Conservation (phyloP, 495 filamentous ascomycete genomes). For the Delitschia confertaspora region DNA sequence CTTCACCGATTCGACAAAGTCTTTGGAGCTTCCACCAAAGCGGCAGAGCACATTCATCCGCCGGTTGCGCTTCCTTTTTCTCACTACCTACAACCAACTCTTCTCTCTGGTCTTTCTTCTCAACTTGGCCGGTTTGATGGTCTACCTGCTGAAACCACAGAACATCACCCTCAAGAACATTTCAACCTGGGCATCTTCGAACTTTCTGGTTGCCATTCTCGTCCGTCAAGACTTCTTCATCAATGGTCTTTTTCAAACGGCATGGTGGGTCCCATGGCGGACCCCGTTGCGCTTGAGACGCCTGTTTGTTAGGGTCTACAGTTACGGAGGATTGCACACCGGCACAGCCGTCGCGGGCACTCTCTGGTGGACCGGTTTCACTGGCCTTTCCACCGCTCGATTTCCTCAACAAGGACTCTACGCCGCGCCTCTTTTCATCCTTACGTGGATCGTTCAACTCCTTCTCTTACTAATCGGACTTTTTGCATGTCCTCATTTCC, state of each 20-base stretch:
- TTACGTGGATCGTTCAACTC: conserved; percentile 5
- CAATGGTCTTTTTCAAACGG: conserved; percentile 19
- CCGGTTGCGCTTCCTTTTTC: conserved; percentile 6
- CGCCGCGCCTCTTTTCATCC: conserved; percentile 3
- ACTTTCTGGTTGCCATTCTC: conserved; percentile 19
- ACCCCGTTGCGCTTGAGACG: conserved; percentile 21
- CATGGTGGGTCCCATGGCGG: conserved; percentile 17
- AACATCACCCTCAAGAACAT: neutral
- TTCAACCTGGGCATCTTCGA: conserved; percentile 18
- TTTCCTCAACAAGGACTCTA: neutral
- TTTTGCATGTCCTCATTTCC: conserved; percentile 41
- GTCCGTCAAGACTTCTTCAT: conserved; percentile 24
- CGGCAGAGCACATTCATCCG: conserved; percentile 3
- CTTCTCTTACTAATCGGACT: conserved; percentile 40
- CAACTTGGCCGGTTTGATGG: conserved; percentile 9
- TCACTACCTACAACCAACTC: conserved; percentile 16
- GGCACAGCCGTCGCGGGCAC: conserved; percentile 24
- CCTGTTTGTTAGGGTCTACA: conserved; percentile 15
- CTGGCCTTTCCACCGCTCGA: neutral
- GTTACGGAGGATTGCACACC: conserved; percentile 25
- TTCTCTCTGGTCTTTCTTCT: conserved; percentile 21
- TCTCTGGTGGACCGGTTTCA: conserved; percentile 21
- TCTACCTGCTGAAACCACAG: neutral
- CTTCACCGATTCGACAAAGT: neutral
- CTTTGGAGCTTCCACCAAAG: conserved; percentile 20